phyloP scores from a whole-genome alignment of 495 filamentous ascomycete species.

The Hyphodiscus hymeniophilus region DNA sequence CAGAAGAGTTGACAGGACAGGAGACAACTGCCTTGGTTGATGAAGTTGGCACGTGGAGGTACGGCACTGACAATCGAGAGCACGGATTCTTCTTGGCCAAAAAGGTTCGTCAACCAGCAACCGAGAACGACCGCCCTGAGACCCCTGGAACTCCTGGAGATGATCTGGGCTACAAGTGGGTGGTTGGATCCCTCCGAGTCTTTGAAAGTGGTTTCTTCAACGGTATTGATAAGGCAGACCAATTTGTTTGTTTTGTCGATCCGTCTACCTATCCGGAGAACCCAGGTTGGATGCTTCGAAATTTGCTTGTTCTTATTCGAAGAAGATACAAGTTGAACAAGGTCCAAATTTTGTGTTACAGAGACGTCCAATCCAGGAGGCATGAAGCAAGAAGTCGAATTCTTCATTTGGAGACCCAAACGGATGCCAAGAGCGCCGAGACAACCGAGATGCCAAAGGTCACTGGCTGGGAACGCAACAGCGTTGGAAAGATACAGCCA shows the following conservation, averaged over 20 bases:
- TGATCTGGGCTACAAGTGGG: constrained; percentile 60
- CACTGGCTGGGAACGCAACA: constrained; percentile 90
- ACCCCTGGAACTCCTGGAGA: constrained; percentile 31
- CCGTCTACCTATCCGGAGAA: constrained; percentile 80
- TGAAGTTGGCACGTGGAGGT: constrained; percentile 76
- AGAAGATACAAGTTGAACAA: constrained; percentile 69
- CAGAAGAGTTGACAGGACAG: constrained; percentile 45
- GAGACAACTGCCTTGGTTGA: constrained; percentile 74
- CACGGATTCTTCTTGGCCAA: constrained; percentile 93
- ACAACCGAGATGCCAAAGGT: constrained; percentile 55
- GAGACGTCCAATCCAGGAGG: constrained; percentile 66
- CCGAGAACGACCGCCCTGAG: constrained; percentile 25
- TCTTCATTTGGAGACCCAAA: constrained; percentile 50
- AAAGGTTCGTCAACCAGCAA: constrained; percentile 36
- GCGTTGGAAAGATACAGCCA: constrained; percentile 61
- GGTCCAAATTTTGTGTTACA: constrained; percentile 83
- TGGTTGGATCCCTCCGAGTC: constrained; percentile 59
- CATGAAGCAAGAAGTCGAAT: constrained; percentile 76
- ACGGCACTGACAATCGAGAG: constrained; percentile 67
- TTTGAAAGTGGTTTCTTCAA: constrained; percentile 89
- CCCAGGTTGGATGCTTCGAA: constrained; percentile 88
- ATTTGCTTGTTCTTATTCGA: constrained; percentile 77
- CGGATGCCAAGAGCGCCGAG: not conserved
- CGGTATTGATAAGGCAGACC: constrained; percentile 54
- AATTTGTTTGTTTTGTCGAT: constrained; percentile 80